A percentile compares a stretch with the other conserved stretches of the same genome.
Evolutionary conservation across 2,329 filamentous ascomycete species (phyloP).

Genomic region (Aschersonia sp.): DNA sequence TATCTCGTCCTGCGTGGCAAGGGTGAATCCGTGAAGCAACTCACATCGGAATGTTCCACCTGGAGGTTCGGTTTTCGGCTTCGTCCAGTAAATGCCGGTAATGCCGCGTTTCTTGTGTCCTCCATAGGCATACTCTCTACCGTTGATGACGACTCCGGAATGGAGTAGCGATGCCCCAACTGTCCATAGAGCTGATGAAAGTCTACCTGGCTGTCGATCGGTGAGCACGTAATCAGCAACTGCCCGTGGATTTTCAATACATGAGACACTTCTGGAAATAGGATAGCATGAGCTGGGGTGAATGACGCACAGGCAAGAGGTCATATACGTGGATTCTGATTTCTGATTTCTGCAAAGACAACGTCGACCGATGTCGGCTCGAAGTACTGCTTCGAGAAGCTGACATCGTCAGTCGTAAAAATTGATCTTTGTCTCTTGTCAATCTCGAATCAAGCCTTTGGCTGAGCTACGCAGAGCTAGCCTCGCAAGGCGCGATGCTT

Average conservation of each 20-base stretch:
- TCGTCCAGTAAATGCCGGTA: conserved; percentile 76
- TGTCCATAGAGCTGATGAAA: conserved; percentile 66
- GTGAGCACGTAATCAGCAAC: neutral
- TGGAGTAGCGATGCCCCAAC: conserved; percentile 66
- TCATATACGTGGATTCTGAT: conserved; percentile 68
- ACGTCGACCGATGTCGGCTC: conserved; percentile 43
- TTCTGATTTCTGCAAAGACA: conserved; percentile 58
- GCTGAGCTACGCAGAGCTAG: neutral
- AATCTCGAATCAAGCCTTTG: too few species aligned
- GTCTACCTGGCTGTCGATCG: conserved; percentile 45
- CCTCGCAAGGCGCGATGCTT: too few species aligned
- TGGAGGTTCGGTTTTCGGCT: conserved; percentile 55
- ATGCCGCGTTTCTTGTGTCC: conserved; percentile 57
- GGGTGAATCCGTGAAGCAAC: conserved; percentile 67
- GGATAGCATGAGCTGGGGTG: neutral
- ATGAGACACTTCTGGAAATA: neutral
- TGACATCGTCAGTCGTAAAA: conserved; percentile 9
- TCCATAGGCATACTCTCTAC: conserved; percentile 72
- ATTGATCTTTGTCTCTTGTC: neutral
- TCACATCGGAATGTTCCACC: conserved; percentile 63
- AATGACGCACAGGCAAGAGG: conserved; percentile 46
- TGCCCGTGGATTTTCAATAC: too few species aligned
- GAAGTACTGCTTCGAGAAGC: conserved; percentile 12
- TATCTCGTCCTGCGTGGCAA: conserved; percentile 54
- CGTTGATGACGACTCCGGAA: conserved; percentile 68